Evolutionary conservation across 495 filamentous ascomycete species (phyloP).

Genomic region (Penicillium lagena): DNA sequence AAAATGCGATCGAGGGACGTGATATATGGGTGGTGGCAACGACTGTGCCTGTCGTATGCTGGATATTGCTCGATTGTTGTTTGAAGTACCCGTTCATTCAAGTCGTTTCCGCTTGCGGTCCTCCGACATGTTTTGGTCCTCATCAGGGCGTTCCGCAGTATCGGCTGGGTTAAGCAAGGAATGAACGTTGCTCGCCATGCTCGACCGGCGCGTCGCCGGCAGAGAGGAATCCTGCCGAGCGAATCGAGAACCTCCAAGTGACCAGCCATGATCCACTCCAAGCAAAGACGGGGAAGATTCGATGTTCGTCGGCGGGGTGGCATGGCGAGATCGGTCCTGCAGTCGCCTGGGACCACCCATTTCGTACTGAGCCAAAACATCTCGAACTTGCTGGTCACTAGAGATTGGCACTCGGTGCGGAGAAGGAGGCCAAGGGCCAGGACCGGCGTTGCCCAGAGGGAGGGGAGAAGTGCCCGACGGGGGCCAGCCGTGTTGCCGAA

Average conservation of each 20-base stretch:
- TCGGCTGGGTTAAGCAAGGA: slow-evolving; percentile 81
- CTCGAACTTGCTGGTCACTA: slow-evolving; percentile 75
- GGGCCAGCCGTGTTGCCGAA: slow-evolving; percentile 85
- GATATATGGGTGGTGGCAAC: too few relatives aligned
- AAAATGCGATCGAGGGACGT: too few relatives aligned
- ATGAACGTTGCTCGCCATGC: slow-evolving; percentile 74
- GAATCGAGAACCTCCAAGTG: slow-evolving; percentile 41
- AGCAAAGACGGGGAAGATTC: slow-evolving; percentile 41
- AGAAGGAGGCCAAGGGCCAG: slow-evolving; percentile 78
- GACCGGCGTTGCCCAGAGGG: slow-evolving; percentile 16
- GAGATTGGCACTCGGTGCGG: slow-evolving; percentile 60
- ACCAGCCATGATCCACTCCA: slow-evolving; percentile 53
- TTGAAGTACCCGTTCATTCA: slow-evolving; percentile 30
- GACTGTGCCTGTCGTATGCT: background rate
- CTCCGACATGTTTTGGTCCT: slow-evolving; percentile 55
- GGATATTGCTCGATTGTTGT: background rate
- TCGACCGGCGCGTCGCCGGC: slow-evolving; percentile 63
- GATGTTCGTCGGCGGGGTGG: slow-evolving; percentile 57
- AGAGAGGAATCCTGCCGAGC: slow-evolving; percentile 40
- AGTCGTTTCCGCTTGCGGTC: slow-evolving; percentile 80
- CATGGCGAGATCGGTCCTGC: slow-evolving; percentile 58
- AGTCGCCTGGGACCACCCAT: slow-evolving; percentile 55
- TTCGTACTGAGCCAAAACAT: slow-evolving; percentile 77
- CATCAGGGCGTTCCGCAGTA: slow-evolving; percentile 64
- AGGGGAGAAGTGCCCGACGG: slow-evolving; percentile 63